A percentile compares a stretch with the other conserved stretches of the same genome.
Evolutionary conservation across 2,329 filamentous ascomycete species (phyloP).

Genomic region (Daldinia sp.): DNA sequence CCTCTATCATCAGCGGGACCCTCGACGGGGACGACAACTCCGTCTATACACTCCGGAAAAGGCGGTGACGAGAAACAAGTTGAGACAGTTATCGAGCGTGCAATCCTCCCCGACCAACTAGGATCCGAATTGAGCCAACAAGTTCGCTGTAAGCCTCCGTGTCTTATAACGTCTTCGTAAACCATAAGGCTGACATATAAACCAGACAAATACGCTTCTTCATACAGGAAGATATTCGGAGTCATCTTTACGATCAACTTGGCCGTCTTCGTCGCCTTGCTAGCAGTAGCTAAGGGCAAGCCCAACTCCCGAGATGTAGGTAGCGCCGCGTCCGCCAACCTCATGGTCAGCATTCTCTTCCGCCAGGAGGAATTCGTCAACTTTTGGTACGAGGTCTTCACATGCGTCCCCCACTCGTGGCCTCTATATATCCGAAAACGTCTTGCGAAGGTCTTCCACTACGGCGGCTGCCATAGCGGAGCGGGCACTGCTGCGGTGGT

Average conservation of each 20-base stretch:
- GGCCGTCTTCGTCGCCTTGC: slow-evolving; percentile 56
- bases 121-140: slow-evolving; percentile 40
- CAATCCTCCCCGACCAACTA: slow-evolving; percentile 39
- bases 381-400: slow-evolving; percentile 56
- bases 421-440: slow-evolving; percentile 59
- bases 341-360: slow-evolving; percentile 59
- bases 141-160: slow-evolving; percentile 38
- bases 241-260: slow-evolving; percentile 61
- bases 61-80: slow-evolving; percentile 34
- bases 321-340: slow-evolving; percentile 58
- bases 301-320: slow-evolving; percentile 49
- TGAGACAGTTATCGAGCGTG: slow-evolving; percentile 30
- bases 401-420: slow-evolving; percentile 54
- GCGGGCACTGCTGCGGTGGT: slow-evolving; percentile 58
- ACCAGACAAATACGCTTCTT: slow-evolving; percentile 43
- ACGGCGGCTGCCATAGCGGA: slow-evolving; percentile 62
- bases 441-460: slow-evolving; percentile 62
- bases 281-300: slow-evolving; percentile 46
- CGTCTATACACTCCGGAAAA: slow-evolving; percentile 34
- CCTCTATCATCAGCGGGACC: slow-evolving; percentile 27
- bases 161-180: neutral
- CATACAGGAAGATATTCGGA: slow-evolving; percentile 65
- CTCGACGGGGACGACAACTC: slow-evolving; percentile 37
- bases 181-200: slow-evolving; percentile 12
- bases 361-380: slow-evolving; percentile 65